phyloP scores from a whole-genome alignment of 805 yeast genomes.

The Yamadazyma akitaensis region DNA sequence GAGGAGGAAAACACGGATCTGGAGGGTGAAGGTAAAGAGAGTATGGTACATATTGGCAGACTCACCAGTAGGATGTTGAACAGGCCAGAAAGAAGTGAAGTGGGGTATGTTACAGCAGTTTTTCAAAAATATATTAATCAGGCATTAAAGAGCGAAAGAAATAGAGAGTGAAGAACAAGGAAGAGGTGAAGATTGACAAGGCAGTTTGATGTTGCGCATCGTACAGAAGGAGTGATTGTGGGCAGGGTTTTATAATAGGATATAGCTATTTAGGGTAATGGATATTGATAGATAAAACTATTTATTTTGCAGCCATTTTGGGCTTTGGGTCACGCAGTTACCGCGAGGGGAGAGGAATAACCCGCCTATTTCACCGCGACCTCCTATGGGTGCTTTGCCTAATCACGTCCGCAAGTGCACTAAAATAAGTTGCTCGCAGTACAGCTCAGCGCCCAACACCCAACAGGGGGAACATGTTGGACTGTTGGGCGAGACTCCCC shows the following conservation, averaged over 20 bases:
- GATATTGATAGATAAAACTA: background rate
- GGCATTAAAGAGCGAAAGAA: constrained; percentile 9
- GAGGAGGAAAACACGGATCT: background rate
- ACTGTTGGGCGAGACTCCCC: background rate
- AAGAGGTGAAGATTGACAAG: no score
- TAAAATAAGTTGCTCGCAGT: background rate
- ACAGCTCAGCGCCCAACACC: background rate
- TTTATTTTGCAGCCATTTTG: background rate
- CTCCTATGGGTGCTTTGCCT: no score
- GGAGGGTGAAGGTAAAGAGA: constrained; percentile 10
- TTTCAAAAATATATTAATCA: constrained; percentile 39
- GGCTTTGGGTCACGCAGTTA: background rate
- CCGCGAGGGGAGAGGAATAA: background rate
- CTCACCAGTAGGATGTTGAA: constrained; percentile 18
- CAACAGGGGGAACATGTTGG: background rate
- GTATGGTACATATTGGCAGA: constrained; percentile 26
- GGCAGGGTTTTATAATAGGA: background rate
- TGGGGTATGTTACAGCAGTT: constrained; percentile 32
- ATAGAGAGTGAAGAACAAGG: background rate
- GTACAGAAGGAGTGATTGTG: no score
- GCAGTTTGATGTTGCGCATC: no score
- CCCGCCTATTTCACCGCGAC: background rate
- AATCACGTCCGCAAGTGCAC: background rate
- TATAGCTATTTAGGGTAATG: background rate
- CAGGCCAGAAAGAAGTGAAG: constrained; percentile 19